Base-by-base conservation (phyloP, 495 filamentous ascomycete genomes). In the Hypomontagnella submonticulosa region DNA sequence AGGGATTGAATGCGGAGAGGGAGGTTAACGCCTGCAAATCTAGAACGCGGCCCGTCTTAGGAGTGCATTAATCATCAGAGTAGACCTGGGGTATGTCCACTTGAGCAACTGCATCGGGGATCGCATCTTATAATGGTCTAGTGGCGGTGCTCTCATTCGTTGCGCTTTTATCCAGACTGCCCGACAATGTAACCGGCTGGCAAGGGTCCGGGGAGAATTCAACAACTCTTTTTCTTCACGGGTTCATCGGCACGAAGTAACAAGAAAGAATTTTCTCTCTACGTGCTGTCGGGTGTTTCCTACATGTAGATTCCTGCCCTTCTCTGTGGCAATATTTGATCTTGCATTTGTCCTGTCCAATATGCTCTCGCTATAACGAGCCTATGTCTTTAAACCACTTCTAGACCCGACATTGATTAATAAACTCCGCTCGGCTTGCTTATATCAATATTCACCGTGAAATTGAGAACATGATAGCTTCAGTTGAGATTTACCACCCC, bases 131-230 rank as follows among this genome's bases (percentile, higher is more conserved):
- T 30, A 46, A 41, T 19, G 52, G 56, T 30, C 23, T 47, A 49
- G 32, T 67, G 47, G 19, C 61, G 13, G 12, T 40, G 6, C 6
- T 46, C 13, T 51, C 13, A 63, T 60, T 69, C 55, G 60, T 13
- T 41, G 50, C 4, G 15, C 11, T 47, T 69, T 69, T 69, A 69
- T 56, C 66, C 66, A 61, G 60, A 4, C 51, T 13, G 49, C 30
- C 49, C 49, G 27, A 27, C 49, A 23, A 53, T 61, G 63, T 40
- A 66, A 56, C 63, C 63, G 36, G 19, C 7, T 4, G 40, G 15
- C 66, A 34, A 61, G 66, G 66, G 60, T 63, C 44, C 33, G 51
- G 66, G 60, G 1, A 69, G 40, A 69, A 69, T 63, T 56, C 50
- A 43, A 40, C 42, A n/a, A 38, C 27, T 48, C 32, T 40, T 37